Evolutionary conservation across 2,329 filamentous ascomycete species (phyloP), one percentile per base, ranked within the genome.

Genomic region (Sporothrix phasma): DNA sequence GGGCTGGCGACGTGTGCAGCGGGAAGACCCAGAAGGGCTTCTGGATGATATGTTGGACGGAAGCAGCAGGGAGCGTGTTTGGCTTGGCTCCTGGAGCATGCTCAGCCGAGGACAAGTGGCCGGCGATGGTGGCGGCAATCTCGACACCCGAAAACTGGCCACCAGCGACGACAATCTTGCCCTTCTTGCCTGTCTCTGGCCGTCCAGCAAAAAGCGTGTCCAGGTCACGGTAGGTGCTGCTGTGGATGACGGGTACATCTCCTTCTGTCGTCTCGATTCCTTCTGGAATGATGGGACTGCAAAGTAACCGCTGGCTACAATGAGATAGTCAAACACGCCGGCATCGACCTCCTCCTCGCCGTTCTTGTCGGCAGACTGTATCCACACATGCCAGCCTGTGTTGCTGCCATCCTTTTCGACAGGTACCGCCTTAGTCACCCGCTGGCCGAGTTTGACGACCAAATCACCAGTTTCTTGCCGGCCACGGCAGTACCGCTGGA

Each of bases 91-190:
- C 62, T 0, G 85, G 82, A 0, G 83, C 81, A 71, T 88, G 77
- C 13, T 75, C 73, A 2, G 81, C 81, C 5, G 85, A 85, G 0
- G 89, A 92, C 1, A 93, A 73, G 67, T 92, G 85, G 4, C 84
- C 79, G 11, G 88, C 89, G 59, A 92, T 83, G 1, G 86, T 85
- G 10, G 84, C 86, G 0, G 89, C 87, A 58, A 88, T 87, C 76
- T 95, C 90, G 5, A 89, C 83, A 0, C 89, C 90, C 2, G 89
- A 93, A 81, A 94, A 92, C 69, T 92, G 89, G 0, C 89, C 90
- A 0, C 90, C 90, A 0, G 92, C 83, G 0, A 95, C 79, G 1
- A 91, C 78, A 17, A 94, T 84, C 70, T 86, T 89, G 19, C 83
- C 82, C 1, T 78, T 78, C 0, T 43, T 13, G 39, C 15, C 15